phyloP scores from a whole-genome alignment of 441 rosid genomes.

The Erysimum pusillum region DNA sequence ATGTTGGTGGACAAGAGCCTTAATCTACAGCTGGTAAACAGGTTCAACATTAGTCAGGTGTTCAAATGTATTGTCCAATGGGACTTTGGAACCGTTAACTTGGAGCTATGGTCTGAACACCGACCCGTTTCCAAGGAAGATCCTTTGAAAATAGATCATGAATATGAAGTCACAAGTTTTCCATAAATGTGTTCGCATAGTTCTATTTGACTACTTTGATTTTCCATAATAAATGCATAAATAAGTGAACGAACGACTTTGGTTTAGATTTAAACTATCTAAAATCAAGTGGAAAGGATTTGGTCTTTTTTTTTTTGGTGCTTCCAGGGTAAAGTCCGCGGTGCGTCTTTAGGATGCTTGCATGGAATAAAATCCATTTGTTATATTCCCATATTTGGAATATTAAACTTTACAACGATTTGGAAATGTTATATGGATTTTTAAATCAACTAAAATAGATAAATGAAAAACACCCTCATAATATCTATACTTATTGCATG shows the following conservation, averaged over 20 bases:
- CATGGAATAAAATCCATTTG: too few species aligned
- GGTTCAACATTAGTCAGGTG: slow-evolving; percentile 67
- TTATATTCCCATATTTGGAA: too few species aligned
- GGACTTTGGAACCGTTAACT: slow-evolving; percentile 81
- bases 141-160: slow-evolving; percentile 69
- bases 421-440: too few species aligned
- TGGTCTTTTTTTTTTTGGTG: too few species aligned
- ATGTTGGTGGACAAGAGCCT: slow-evolving; percentile 78
- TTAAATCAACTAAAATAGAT: too few species aligned
- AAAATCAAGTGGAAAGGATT: too few species aligned
- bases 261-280: neutral
- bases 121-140: slow-evolving; percentile 83
- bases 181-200: slow-evolving; percentile 27
- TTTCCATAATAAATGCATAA: slow-evolving; percentile 7
- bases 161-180: slow-evolving; percentile 65
- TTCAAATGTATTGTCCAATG: slow-evolving; percentile 75
- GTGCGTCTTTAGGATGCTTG: too few species aligned
- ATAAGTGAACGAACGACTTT: slow-evolving; percentile 17
- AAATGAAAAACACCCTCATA: too few species aligned
- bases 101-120: slow-evolving; percentile 93
- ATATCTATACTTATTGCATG: too few species aligned
- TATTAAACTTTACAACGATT: too few species aligned
- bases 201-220: neutral
- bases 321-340: too few species aligned
- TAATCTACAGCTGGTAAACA: slow-evolving; percentile 63